phyloP scores from a whole-genome alignment of 176 grass and related monocot genomes.

The Themeda triandra region DNA sequence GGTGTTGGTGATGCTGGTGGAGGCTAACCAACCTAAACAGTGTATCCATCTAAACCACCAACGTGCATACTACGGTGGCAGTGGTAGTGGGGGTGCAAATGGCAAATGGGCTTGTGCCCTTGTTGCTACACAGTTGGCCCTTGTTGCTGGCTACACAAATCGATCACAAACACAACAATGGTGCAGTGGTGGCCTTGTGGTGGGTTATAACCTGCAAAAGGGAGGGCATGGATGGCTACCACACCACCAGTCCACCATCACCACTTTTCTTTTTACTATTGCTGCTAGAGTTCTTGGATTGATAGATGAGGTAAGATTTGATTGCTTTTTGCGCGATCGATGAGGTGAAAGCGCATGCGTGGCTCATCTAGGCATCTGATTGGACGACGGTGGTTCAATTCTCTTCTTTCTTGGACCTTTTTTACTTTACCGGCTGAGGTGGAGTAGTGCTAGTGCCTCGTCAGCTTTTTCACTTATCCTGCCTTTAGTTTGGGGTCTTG shows the following conservation, averaged over 20 bases:
- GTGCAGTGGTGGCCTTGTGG: neutral
- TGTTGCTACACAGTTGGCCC: neutral
- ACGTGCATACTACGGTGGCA: neutral
- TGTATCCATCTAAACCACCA: slow-evolving; percentile 31
- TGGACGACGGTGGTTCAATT: neutral
- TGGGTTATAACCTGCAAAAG: neutral
- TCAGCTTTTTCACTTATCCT: slow-evolving; percentile 5
- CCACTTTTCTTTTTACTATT: neutral
- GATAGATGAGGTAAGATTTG: neutral
- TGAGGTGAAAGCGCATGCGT: neutral
- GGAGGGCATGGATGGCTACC: neutral
- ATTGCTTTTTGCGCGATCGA: slow-evolving; percentile 15
- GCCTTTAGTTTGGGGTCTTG: slow-evolving; percentile 2
- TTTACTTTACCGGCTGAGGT: slow-evolving; percentile 2
- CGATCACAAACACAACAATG: neutral
- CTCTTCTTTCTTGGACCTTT: neutral
- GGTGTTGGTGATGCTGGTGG: slow-evolving; percentile 14
- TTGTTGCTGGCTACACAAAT: no score
- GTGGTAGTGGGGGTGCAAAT: no score
- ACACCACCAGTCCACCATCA: neutral
- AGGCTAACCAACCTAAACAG: slow-evolving; percentile 28
- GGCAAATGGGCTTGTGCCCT: neutral
- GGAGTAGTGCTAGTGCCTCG: neutral
- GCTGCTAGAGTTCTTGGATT: neutral
- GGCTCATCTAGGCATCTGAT: neutral